Base-by-base conservation (phyloP, 2,329 filamentous ascomycete species). In the Cercospora citrullina region DNA sequence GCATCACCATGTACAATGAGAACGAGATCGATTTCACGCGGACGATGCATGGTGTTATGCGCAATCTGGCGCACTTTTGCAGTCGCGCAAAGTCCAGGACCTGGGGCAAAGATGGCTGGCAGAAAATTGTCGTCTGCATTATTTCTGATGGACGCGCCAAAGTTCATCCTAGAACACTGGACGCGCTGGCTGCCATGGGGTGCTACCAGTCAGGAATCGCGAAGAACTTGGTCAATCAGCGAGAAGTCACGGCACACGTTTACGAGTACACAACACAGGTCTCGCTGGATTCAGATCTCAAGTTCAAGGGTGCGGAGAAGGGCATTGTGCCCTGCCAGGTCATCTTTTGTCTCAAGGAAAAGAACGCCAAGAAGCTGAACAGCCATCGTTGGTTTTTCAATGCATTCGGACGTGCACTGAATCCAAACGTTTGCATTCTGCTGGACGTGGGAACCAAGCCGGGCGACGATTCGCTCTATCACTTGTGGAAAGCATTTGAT, bases 351-450 rank as follows among this genome's bases (percentile, higher is more conserved):
- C 83, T 99, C 70, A 99, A 99, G 82, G 95, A 99, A 79, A 94
- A 95, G 83, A 99, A 99, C 79, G 88, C 91, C 77, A 96, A 97
- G 82, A 99, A 99, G 83, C 87, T 99, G 74, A 99, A 99, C 83
- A 97, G 94, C 0, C 95, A 99, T 80, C 89, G 95, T 66, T 99
- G 95, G 95, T 98, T 97, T 83, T 99, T 99, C 84, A 99, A 99
- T 77, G 95, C 95, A 0, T 97, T 99, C 77, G 96, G 95, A 31
- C 89, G 90, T 71, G 91, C 94, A 0, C 85, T 99, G 26, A 96
- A 94, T 73, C 95, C 95, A 0, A 99, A 99, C 72, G 91, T 99
- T 36, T 99, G 95, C 80, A 97, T 99, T 78, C 82, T 99, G 70
- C 89, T 99, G 14, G 95, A 99, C 79, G 96, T 99, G 10, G 96